phyloP scores from a whole-genome alignment of 305 asterid species.

The Caryopteris hybrid region DNA sequence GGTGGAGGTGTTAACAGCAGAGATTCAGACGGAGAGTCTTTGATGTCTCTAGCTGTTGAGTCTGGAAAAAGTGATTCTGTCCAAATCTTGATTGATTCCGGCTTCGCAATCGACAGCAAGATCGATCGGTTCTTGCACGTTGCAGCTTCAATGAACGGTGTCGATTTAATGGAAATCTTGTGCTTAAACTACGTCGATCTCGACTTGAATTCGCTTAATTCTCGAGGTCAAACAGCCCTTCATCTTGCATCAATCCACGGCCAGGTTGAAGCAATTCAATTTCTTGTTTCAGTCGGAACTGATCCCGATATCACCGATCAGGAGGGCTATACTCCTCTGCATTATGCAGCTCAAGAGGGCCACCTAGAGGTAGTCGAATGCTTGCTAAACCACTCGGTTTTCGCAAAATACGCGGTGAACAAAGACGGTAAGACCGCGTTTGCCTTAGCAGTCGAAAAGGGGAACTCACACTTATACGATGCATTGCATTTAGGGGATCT shows the following conservation, averaged over 20 bases:
- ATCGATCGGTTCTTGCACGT: conserved; percentile 43
- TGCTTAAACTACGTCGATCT: conserved; percentile 40
- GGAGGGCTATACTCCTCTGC: conserved; percentile 55
- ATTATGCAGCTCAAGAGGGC: conserved; percentile 46
- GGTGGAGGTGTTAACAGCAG: conserved; percentile 54
- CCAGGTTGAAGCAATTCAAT: conserved; percentile 41
- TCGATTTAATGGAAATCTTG: conserved; percentile 50
- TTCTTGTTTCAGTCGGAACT: conserved; percentile 47
- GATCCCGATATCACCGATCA: conserved; percentile 32
- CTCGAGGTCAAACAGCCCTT: conserved; percentile 45
- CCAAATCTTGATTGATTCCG: conserved; percentile 40
- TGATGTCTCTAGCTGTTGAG: conserved; percentile 40
- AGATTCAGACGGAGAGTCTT: conserved; percentile 23
- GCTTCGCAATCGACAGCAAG: conserved; percentile 27
- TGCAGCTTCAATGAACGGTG: conserved; percentile 36
- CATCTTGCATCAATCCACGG: conserved; percentile 53
- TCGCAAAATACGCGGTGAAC: conserved; percentile 40
- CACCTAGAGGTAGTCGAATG: conserved; percentile 28
- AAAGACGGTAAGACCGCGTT: conserved; percentile 54
- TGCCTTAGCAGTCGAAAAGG: conserved; percentile 45
- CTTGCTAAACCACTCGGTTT: conserved; percentile 33
- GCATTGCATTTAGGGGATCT: conserved; percentile 38
- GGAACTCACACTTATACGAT: conserved; percentile 38
- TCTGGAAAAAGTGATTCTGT: conserved; percentile 40
- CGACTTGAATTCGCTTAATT: conserved; percentile 40